Conservation (phyloP, 2,329 filamentous ascomycete species). For the Pseudogymnoascus sp. region DNA sequence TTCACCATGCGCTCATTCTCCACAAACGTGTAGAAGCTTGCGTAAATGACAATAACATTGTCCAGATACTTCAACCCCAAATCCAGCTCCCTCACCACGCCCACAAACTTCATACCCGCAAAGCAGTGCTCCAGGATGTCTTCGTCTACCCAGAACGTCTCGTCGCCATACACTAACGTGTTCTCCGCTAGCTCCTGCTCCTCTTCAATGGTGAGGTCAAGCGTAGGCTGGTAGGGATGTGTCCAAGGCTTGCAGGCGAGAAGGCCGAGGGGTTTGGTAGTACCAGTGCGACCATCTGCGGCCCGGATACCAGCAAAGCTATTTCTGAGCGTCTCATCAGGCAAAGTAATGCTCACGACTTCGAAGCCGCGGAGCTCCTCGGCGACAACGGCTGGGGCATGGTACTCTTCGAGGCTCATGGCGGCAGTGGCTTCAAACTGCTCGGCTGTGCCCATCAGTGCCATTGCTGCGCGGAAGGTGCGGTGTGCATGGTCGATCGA, state of each 20-base stretch:
- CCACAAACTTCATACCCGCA: slow-evolving; percentile 57
- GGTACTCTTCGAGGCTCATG: slow-evolving; percentile 13
- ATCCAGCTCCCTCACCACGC: slow-evolving; percentile 49
- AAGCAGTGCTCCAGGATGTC: slow-evolving; percentile 50
- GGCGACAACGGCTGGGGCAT: slow-evolving; percentile 12
- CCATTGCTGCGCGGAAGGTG: slow-evolving; percentile 20
- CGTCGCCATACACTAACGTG: slow-evolving; percentile 32
- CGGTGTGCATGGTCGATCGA: slow-evolving; percentile 18
- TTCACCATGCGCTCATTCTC: slow-evolving; percentile 62
- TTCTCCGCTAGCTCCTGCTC: slow-evolving; percentile 20
- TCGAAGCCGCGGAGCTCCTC: slow-evolving; percentile 52
- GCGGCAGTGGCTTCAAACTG: slow-evolving; percentile 10
- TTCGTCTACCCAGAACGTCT: slow-evolving; percentile 63
- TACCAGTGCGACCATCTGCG: slow-evolving; percentile 26
- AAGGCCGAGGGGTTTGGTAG: slow-evolving; percentile 39
- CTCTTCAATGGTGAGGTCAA: slow-evolving; percentile 23
- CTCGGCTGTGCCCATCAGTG: slow-evolving; percentile 12
- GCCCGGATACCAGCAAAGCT: slow-evolving; percentile 40
- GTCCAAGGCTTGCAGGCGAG: slow-evolving; percentile 39
- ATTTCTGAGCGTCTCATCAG: slow-evolving; percentile 36
- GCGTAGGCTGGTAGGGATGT: slow-evolving; percentile 26
- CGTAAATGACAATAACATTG: slow-evolving; percentile 46
- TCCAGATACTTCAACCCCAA: slow-evolving; percentile 61
- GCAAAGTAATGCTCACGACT: slow-evolving; percentile 45
- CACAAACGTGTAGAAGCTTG: slow-evolving; percentile 58